Percentiles rank a stretch among this genome's conserved stretches.
These are phyloP conservation scores for Neurospora intermedia DNA, from an alignment of 495 filamentous ascomycete species.

Conservation along the genomic window DNA sequence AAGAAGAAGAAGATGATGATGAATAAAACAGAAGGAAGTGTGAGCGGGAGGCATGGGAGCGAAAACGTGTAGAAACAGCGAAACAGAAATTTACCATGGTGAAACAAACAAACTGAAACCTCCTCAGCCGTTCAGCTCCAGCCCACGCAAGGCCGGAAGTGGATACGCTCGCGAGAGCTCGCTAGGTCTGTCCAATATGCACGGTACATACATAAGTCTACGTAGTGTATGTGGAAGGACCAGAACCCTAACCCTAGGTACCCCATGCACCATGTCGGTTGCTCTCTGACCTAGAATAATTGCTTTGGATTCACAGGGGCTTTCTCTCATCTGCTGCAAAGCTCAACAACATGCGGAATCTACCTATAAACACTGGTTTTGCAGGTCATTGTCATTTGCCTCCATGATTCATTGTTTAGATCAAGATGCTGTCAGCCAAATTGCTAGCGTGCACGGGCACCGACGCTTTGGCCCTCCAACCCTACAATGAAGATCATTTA, in stretches of 20 bases:
- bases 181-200: no score
- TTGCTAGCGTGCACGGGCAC: not conserved
- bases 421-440: not conserved
- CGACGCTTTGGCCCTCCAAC: not conserved
- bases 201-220: no score
- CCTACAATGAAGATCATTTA: not conserved
- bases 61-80: not conserved
- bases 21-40: not conserved
- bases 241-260: not conserved
- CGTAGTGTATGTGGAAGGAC: no score
- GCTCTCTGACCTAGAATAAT: no score
- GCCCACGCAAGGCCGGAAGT: not conserved
- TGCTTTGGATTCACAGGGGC: no score
- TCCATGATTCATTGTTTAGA: not conserved
- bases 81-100: not conserved
- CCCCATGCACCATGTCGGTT: not conserved
- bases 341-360: not conserved
- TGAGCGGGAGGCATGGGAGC: not conserved
- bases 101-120: not conserved
- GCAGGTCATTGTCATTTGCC: not conserved
- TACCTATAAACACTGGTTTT: no score
- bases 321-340: not conserved
- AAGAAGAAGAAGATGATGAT: not conserved
- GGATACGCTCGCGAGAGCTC: not conserved
- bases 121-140: not conserved